phyloP scores from a whole-genome alignment of 2,329 filamentous ascomycete species.

The Chaetomiaceae sp. region DNA sequence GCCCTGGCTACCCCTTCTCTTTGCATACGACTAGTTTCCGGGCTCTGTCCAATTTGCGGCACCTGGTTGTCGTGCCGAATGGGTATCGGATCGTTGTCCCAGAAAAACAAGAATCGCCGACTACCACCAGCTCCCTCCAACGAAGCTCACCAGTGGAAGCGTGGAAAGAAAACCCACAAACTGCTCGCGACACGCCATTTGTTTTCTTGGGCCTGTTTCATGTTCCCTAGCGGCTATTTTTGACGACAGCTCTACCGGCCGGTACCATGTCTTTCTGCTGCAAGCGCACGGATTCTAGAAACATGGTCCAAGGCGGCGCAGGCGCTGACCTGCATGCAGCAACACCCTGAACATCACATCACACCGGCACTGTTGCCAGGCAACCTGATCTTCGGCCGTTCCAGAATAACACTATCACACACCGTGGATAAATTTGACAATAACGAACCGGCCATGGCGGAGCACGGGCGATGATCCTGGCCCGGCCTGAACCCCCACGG shows the following conservation, averaged over 20 bases:
- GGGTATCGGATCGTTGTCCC: neutral
- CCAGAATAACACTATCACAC: neutral
- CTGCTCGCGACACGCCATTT: too few relatives aligned
- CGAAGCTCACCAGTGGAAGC: too few relatives aligned
- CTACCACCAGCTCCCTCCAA: too few relatives aligned
- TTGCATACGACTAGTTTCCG: neutral
- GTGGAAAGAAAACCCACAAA: too few relatives aligned
- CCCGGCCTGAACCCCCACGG: too few relatives aligned
- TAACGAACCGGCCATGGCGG: neutral
- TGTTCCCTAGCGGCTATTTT: slow-evolving; percentile 15
- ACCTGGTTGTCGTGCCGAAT: neutral
- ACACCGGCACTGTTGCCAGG: neutral
- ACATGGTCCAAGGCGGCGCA: slow-evolving; percentile 1
- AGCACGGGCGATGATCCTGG: neutral
- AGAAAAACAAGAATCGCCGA: too few relatives aligned
- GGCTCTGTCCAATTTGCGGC: neutral
- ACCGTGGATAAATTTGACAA: slow-evolving; percentile 7
- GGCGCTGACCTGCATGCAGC: slow-evolving; percentile 1
- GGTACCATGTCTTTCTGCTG: neutral
- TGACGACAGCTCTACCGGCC: neutral
- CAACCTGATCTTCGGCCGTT: neutral
- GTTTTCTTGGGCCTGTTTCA: slow-evolving; percentile 11
- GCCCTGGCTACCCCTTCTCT: neutral
- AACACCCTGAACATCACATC: slow-evolving; percentile 1
- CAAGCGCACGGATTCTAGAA: slow-evolving; percentile 9